Evolutionary conservation across 2,329 filamentous ascomycete species (phyloP), one percentile per base, ranked within the genome.

Genomic region (Diplodia corticola): DNA sequence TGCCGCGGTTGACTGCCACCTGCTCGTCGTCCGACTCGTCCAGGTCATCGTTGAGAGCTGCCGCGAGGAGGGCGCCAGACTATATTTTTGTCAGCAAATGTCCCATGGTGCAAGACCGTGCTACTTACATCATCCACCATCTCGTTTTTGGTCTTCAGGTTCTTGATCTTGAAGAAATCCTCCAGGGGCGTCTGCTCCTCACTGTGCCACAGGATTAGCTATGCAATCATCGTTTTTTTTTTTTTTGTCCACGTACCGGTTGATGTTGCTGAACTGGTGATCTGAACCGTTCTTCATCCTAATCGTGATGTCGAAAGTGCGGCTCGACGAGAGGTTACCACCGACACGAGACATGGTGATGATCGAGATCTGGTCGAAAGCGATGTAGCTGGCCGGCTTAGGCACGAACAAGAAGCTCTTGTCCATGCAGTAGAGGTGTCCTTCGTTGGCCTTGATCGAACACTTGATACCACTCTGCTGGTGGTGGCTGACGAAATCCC

Each of bases 361-460:
- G 60, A 91, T 91, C 61, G 91, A 87, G 40, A 96, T 91, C 74
- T 97, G 92, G 74, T 99, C 95, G 80, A 97, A 96, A 68, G 92
- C 91, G 68, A 99, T 94, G 80, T 98, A 99, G 1, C 94, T 97
- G 17, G 95, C 93, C 1, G 95, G 95, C 82, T 99, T 99, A 35
- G 95, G 95, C 17, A 99, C 95, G 78, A 99, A 99, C 87, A 99
- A 96, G 79, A 99, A 96, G 7, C 93, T 94, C 81, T 97, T 97
- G 80, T 99, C 95, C 71, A 99, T 82, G 77, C 93, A 97, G 86
- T 96, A 99, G 60, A 99, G 83, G 76, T 97, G 93, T 68, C 96
- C 95, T 81, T 99, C 95, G 78, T 96, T 97, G 64, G 96, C 96
- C 81, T 99, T 99, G 87, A 99, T 97, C n/a, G 93, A 96, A 80